Base-by-base conservation (phyloP, 495 filamentous ascomycete genomes). In the Opeltia flavorubescens region DNA sequence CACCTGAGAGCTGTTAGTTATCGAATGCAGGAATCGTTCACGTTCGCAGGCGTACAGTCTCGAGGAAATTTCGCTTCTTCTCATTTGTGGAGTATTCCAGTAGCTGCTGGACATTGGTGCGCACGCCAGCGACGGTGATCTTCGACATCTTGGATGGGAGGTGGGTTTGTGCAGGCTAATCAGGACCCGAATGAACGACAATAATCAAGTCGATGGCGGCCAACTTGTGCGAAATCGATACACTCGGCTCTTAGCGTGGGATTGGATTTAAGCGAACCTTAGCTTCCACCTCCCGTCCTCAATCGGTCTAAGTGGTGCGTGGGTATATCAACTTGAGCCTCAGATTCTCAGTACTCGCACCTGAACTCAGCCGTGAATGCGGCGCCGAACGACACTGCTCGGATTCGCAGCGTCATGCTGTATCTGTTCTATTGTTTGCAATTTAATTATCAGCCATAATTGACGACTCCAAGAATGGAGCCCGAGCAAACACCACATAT, bases 11-110 rank as follows among this genome's bases (percentile, higher is more conserved):
- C 6, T 4, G 11, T 50, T 23, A 53, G 34, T 21, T 11, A 6
- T 13, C 46, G 42, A 38, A 36, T 5, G 15, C 15, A 23, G 4
- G 20, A 20, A 25, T 24, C 44, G 17, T 62, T 81, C n/a, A n/a
- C n/a, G n/a, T n/a, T n/a, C n/a, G n/a, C n/a, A n/a, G n/a, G n/a
- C n/a, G 78, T 65, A 83, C 80, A 62, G 87, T 94, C 76, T 94
- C 87, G 71, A 95, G 79, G 78, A 96, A 98, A 80, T 96, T 96
- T 52, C 91, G 75, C 83, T 98, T 98, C 84, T 98, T 96, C 68
- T 86, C 84, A 66, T 95, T 85, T 61, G 75, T 81, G 70, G 85
- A 89, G 79, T 94, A 93, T 54, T 94, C 82, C 56, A 95, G 83
- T 47, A 95, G 74, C 59, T 84, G 76, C 68, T 84, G 72, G 65